Evolutionary conservation across 768 basidiomycete genomes (phyloP).

Genomic region (Collybia sp.): DNA sequence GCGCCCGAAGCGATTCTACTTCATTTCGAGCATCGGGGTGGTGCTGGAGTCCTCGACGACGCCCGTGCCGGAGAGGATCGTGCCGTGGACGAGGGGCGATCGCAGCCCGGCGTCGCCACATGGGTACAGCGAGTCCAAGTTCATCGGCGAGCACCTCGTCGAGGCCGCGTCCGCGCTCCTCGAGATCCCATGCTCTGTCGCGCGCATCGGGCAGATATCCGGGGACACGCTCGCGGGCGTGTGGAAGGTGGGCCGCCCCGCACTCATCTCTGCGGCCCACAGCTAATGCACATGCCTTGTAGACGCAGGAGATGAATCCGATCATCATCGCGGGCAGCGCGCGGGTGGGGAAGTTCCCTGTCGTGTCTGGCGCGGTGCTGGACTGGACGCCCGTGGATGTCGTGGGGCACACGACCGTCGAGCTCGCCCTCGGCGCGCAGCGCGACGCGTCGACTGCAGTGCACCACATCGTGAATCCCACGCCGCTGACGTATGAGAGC

Average conservation of each 20-base stretch:
- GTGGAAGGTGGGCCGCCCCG: slow-evolving; percentile 5
- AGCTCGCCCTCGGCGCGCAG: slow-evolving; percentile 4
- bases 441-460: background rate
- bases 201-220: slow-evolving; percentile 7
- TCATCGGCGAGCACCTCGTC: slow-evolving; percentile 6
- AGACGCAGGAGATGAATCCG: slow-evolving; percentile 10
- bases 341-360: slow-evolving; percentile 8
- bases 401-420: slow-evolving; percentile 6
- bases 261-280: background rate
- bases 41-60: slow-evolving; percentile 4
- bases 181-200: slow-evolving; percentile 7
- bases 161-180: slow-evolving; percentile 6
- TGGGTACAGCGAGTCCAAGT: slow-evolving; percentile 11
- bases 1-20: slow-evolving; percentile 9
- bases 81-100: slow-evolving; percentile 1
- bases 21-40: slow-evolving; percentile 9
- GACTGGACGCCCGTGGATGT: slow-evolving; percentile 9
- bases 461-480: background rate
- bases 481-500: background rate
- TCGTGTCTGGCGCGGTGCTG: background rate
- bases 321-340: slow-evolving; percentile 9
- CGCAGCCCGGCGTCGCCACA: slow-evolving; percentile 4
- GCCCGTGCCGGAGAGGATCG: slow-evolving; percentile 7
- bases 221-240: slow-evolving; percentile 5
- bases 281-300: background rate